Base-by-base conservation (phyloP, 1,284 basidiomycete genomes). In the Sporisorium iseilematis-ciliati region DNA sequence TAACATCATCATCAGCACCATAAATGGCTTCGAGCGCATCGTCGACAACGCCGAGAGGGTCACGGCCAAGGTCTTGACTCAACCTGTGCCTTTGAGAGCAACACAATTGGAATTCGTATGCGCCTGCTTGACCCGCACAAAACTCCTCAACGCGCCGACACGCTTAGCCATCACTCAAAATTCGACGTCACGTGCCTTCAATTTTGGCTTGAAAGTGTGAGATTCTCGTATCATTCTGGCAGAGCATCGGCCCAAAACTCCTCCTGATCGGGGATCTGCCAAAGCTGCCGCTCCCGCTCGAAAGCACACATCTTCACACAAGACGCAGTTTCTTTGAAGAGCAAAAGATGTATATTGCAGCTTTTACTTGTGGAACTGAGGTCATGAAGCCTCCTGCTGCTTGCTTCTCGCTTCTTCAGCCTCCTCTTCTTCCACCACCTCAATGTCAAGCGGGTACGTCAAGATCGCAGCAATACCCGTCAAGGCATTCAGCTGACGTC, bases 391-490 rank as follows among this genome's bases (percentile, higher is more conserved):
- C 20, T 59, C 35, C 26, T 57, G 41, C 29, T 65, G 54, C 56
- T 62, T 64, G 18, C 11, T 57, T 14, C 58, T 49, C 5, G 65
- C 75, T 23, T 77, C 70, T 40, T 76, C 81, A 18, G 68, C 71
- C 85, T 97, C 95, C 10, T 85, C 84, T 56, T 82, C 82, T 54
- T 84, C 83, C 43, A 90, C 81, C 29, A 86, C 82, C 86, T 99
- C 97, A 20, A 99, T 88, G 82, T 99, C 97, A 26, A 99, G 87
- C 1, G 97, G 97, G 86, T 95, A 99, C 1, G 94, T 97, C 62
- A 99, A 87, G 62, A 99, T 94, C 2, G 97, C 96, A 11, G 96
- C 96, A 42, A 99, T 91, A 1, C 97, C 97, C 5, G 95, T 95
- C 51, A 99, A 86, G 75, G 95, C 92, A 85, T 98, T 98, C 29